Evolutionary conservation across 805 yeast genomes (phyloP).

Genomic region (Monosporozyma aquatica): DNA sequence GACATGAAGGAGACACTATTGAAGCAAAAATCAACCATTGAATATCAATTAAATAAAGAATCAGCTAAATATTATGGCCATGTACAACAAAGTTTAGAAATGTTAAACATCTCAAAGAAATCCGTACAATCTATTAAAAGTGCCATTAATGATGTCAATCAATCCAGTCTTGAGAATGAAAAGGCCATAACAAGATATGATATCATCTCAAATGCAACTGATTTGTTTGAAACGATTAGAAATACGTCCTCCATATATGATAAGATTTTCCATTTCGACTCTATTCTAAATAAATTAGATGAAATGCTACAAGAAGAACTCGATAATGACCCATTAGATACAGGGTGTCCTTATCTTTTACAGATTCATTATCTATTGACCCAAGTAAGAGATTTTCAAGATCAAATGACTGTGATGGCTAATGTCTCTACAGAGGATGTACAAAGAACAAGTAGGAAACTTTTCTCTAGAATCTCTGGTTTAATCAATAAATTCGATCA

Average conservation of each 20-base stretch:
- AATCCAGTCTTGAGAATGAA: slow-evolving; percentile 45
- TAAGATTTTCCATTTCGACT: slow-evolving; percentile 49
- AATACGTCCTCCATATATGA: slow-evolving; percentile 58
- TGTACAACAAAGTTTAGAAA: slow-evolving; percentile 38
- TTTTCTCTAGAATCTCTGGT: slow-evolving; percentile 24
- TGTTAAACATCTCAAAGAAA: slow-evolving; percentile 33
- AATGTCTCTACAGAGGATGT: slow-evolving; percentile 51
- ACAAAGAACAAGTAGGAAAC: slow-evolving; percentile 49
- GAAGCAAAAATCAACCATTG: slow-evolving; percentile 68
- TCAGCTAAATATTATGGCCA: slow-evolving; percentile 56
- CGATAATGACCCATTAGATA: slow-evolving; percentile 22
- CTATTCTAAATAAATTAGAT: slow-evolving; percentile 42
- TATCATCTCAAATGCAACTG: slow-evolving; percentile 56
- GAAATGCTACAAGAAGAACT: slow-evolving; percentile 41
- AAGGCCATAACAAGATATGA: slow-evolving; percentile 58
- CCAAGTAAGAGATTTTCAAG: slow-evolving; percentile 67
- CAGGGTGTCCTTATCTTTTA: slow-evolving; percentile 47
- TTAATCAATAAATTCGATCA: slow-evolving; percentile 53
- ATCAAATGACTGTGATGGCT: slow-evolving; percentile 56
- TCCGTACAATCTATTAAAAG: slow-evolving; percentile 44
- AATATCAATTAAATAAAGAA: slow-evolving; percentile 61
- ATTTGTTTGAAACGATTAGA: slow-evolving; percentile 60
- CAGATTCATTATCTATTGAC: slow-evolving; percentile 62
- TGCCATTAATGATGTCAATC: slow-evolving; percentile 37
- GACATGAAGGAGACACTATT: slow-evolving; percentile 44